Conservation (phyloP, 1,139 yeast species). For the Meyerozyma sp. region DNA sequence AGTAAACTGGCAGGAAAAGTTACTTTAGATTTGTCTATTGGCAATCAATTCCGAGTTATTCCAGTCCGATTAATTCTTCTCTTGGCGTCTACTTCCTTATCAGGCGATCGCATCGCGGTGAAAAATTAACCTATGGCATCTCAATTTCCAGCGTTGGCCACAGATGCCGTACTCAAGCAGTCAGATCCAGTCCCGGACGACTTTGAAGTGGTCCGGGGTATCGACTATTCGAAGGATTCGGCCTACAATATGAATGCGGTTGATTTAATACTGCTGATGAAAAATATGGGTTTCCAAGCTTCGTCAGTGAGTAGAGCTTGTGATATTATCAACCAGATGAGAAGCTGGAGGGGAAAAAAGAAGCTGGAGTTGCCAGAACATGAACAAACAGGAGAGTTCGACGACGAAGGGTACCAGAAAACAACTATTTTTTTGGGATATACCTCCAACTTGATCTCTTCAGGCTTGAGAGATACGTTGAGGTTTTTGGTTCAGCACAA, state of each 20-base stretch:
- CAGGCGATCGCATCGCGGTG: neutral
- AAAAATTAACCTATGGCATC: neutral
- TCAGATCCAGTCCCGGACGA: conserved; percentile 83
- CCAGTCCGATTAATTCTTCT: neutral
- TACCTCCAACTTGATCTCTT: conserved; percentile 93
- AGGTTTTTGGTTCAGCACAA: conserved; percentile 87
- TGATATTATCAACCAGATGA: conserved; percentile 87
- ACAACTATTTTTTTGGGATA: conserved; percentile 92
- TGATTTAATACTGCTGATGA: conserved; percentile 78
- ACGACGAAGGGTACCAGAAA: conserved; percentile 75
- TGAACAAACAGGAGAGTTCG: conserved; percentile 68
- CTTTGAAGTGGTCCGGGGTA: conserved; percentile 74
- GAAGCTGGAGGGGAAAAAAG: conserved; percentile 84
- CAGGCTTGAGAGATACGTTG: conserved; percentile 89
- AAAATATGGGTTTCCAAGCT: conserved; percentile 97
- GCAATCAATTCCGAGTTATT: neutral
- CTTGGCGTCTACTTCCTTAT: neutral
- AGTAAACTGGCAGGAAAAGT: no score
- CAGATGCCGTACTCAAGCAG: conserved; percentile 85
- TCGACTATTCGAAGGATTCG: conserved; percentile 75
- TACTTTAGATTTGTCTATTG: neutral
- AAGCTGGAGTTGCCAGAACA: conserved; percentile 60
- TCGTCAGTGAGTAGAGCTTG: conserved; percentile 81
- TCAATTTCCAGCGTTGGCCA: conserved; percentile 55
- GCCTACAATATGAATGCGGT: conserved; percentile 70